Base-by-base conservation (phyloP, 805 yeast genomes). In the Saccharomycopsis sp. region DNA sequence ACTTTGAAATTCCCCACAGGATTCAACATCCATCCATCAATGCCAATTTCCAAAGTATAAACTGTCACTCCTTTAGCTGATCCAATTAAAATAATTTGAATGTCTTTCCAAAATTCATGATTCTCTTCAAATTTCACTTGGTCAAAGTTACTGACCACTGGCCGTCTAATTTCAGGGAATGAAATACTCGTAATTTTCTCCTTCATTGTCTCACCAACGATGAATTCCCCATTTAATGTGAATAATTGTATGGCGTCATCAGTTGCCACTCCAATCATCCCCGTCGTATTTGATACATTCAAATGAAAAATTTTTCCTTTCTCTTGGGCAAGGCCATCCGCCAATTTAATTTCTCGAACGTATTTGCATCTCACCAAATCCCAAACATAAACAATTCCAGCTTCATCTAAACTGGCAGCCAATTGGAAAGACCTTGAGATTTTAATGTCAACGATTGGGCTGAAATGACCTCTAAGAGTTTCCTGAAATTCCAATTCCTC, bases 331-430 rank as follows among this genome's bases (percentile, higher is more conserved):
- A n/a, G n/a, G 19, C 22, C 23, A 7, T 27, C 42, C 8, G 6
- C 16, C 22, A 16, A 9, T 4, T 20, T 13, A 4, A 57, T 48
- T 31, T 58, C 56, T 45, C 85, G 60, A 2, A 83, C 70, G 35
- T 71, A 68, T 41, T 70, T 70, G 41, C 66, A 67, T 24, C 79
- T 57, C 1, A 77, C 68, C 32, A 77, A 52, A 54, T 85, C 86
- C 90, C 95, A 85, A 3, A 79, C 51, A 16, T 70, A 68, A 2
- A 78, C 74, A 2, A 59, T 58, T 1, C 94, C 90, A 6, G 58
- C 63, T 0, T 44, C 53, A 56, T 82, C 87, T 20, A 75, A 58
- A 48, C 81, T 73, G 9, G 81, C 49, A 7, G 81, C 64, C 2
- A 72, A 58, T 43, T 80, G 77, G 55, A 68, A 81, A 34, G 76